These are phyloP conservation scores for Leishmania tarentolae DNA, from an alignment of 208 protist species.

Conservation along the genomic window DNA sequence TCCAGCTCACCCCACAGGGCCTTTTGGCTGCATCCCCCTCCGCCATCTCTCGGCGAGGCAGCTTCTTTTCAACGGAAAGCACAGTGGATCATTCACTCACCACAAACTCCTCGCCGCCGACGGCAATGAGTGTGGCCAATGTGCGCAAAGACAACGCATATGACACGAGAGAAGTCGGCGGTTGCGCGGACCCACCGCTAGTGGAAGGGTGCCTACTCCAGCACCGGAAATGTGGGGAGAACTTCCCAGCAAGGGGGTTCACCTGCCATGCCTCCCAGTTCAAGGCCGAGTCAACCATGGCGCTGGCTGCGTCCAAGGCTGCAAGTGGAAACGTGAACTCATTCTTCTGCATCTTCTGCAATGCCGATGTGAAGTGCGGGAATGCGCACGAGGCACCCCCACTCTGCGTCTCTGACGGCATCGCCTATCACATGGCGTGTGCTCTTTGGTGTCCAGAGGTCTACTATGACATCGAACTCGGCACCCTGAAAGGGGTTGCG, in stretches of 20 bases:
- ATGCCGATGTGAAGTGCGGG: background rate
- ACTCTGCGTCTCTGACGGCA: slow-evolving; percentile 13
- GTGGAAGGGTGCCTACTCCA: background rate
- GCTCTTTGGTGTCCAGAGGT: slow-evolving; percentile 83
- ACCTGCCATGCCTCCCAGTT: background rate
- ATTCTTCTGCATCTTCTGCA: slow-evolving; percentile 19
- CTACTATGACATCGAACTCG: slow-evolving; percentile 45
- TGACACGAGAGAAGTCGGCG: background rate
- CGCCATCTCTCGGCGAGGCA: background rate
- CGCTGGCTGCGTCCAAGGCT: background rate
- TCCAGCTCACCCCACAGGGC: background rate
- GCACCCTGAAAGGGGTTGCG: slow-evolving; percentile 30
- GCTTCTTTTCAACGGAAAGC: background rate
- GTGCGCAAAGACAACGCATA: background rate
- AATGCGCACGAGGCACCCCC: background rate
- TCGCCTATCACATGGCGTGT: slow-evolving; percentile 52
- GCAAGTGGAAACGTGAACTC: background rate
- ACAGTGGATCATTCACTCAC: background rate
- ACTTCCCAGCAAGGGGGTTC: background rate
- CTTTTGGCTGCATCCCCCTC: background rate
- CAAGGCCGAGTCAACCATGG: background rate
- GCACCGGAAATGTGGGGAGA: background rate
- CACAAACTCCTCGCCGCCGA: background rate
- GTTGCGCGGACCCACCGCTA: background rate
- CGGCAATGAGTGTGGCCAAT: background rate